Percentiles rank a stretch among this genome's conserved stretches.
phyloP scores from a whole-genome alignment of 2,329 filamentous ascomycete species.

The Claviceps arundinis region DNA sequence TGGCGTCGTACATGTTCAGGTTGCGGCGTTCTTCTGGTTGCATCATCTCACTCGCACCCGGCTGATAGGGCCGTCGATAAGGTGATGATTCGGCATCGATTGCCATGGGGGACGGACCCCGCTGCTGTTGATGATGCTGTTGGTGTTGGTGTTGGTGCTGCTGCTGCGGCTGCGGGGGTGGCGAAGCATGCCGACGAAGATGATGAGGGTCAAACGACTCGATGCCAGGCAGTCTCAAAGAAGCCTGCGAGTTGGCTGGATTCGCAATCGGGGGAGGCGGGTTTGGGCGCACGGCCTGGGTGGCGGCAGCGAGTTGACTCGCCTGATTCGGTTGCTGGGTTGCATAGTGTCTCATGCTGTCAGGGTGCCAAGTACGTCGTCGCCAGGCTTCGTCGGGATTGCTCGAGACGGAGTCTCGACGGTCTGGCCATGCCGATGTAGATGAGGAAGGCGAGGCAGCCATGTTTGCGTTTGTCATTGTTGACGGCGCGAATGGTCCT shows the following conservation, averaged over 20 bases:
- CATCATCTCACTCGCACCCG: conserved; percentile 16
- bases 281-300: conserved; percentile 46
- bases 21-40: conserved; percentile 34
- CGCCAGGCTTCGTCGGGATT: conserved; percentile 64
- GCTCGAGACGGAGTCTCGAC: conserved; percentile 51
- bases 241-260: conserved; percentile 38
- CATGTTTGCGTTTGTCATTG: conserved; percentile 36
- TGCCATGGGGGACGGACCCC: conserved; percentile 64
- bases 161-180: conserved; percentile 41
- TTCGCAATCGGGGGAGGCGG: conserved; percentile 36
- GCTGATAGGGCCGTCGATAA: conserved; percentile 18
- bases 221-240: conserved; percentile 70
- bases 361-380: conserved; percentile 82
- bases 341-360: conserved; percentile 52
- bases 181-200: conserved; percentile 42
- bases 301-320: conserved; percentile 65
- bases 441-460: conserved; percentile 53
- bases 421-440: conserved; percentile 42
- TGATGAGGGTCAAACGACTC: conserved; percentile 78
- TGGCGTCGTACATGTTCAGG: conserved; percentile 49
- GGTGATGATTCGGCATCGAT: conserved; percentile 41
- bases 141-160: background rate
- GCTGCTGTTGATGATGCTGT: conserved; percentile 38
- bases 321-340: conserved; percentile 41
- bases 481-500: conserved; percentile 38